These are phyloP conservation scores for Cucumis hystrix DNA, from an alignment of 306 rosid species.

Conservation along the genomic window DNA sequence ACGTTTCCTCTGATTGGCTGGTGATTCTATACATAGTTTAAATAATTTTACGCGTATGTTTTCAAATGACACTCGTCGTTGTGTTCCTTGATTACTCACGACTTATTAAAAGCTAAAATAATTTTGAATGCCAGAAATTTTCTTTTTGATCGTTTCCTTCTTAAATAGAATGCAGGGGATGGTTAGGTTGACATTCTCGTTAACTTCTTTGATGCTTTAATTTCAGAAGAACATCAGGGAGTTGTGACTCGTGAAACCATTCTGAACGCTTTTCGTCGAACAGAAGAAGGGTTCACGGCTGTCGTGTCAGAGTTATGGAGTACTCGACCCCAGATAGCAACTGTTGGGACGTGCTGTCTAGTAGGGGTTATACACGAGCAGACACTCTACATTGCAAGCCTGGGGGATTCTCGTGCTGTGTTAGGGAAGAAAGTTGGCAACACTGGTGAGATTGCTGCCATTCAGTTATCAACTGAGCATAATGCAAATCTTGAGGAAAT, in stretches of 20 bases:
- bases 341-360: slow-evolving; percentile 75
- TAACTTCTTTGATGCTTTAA: slow-evolving; percentile 33
- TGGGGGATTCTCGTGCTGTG: slow-evolving; percentile 84
- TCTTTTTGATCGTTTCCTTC: neutral
- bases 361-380: slow-evolving; percentile 71
- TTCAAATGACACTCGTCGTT: neutral
- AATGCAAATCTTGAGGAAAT: slow-evolving; percentile 64
- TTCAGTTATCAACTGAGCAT: slow-evolving; percentile 76
- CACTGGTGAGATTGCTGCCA: slow-evolving; percentile 71
- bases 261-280: slow-evolving; percentile 38
- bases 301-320: slow-evolving; percentile 53
- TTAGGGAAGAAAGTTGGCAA: slow-evolving; percentile 77
- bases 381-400: slow-evolving; percentile 65
- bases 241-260: slow-evolving; percentile 54
- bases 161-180: neutral
- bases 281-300: slow-evolving; percentile 71
- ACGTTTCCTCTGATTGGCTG: neutral
- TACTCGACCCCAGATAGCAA: slow-evolving; percentile 49
- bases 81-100: neutral
- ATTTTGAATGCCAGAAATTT: neutral
- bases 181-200: slow-evolving; percentile 7
- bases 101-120: neutral
- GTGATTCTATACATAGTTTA: neutral
- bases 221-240: slow-evolving; percentile 38
- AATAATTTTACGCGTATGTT: neutral